Percentiles rank a stretch among this genome's conserved stretches.
phyloP scores from a whole-genome alignment of 441 rosid species.

The Hura crepitans region DNA sequence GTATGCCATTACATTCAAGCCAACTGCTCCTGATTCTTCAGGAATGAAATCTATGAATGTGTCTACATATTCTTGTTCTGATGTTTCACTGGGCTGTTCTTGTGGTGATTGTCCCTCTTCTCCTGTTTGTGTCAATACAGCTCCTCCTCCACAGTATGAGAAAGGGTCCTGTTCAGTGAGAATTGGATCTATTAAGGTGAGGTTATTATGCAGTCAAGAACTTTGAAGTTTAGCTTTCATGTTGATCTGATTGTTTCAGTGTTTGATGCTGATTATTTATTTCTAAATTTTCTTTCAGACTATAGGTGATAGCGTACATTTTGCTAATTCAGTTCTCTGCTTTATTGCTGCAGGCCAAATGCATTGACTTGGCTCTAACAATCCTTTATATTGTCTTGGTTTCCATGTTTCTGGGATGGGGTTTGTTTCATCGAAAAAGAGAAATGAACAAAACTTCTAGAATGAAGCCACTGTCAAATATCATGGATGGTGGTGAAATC shows the following conservation, averaged over 20 bases:
- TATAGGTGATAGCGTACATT: conserved; percentile 9
- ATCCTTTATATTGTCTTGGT: conserved; percentile 66
- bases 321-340: conserved; percentile 29
- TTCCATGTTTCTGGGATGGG: conserved; percentile 80
- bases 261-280: not conserved
- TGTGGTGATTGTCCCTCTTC: conserved; percentile 96
- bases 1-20: conserved; percentile 70
- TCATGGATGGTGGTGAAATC: conserved; percentile 36
- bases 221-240: conserved; percentile 8
- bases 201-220: conserved; percentile 10
- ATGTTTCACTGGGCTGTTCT: conserved; percentile 85
- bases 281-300: not conserved
- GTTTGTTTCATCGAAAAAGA: conserved; percentile 54
- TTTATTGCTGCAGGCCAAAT: conserved; percentile 65
- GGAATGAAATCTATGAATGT: conserved; percentile 93
- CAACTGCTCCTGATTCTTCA: conserved; percentile 59
- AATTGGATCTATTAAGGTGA: conserved; percentile 80
- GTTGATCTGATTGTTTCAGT: not conserved
- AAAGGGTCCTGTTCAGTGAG: conserved; percentile 62
- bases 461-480: conserved; percentile 45
- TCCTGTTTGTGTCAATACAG: conserved; percentile 60
- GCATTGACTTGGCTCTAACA: conserved; percentile 68
- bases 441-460: conserved; percentile 46
- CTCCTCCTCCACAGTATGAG: conserved; percentile 49
- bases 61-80: conserved; percentile 77